Percentiles rank a stretch among this genome's conserved stretches.
Conservation (phyloP, 768 basidiomycete genomes). For the Erythrobasidium yunnanense region DNA sequence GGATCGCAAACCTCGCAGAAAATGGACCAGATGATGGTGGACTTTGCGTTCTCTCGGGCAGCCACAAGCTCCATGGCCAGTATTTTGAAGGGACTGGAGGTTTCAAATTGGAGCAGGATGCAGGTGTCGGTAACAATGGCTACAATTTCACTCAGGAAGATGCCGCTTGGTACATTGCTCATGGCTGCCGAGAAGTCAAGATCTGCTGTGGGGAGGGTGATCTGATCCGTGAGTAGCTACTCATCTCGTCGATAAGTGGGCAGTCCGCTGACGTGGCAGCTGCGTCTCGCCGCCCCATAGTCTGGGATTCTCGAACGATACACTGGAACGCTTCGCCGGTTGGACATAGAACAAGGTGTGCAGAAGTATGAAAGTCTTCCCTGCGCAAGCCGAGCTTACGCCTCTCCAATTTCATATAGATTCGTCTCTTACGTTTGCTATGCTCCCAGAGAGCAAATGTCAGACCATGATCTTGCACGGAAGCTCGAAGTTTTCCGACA, state of each 20-base stretch:
- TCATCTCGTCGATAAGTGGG: too few relatives aligned
- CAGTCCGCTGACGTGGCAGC: not conserved
- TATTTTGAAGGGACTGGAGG: conserved; percentile 29
- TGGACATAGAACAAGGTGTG: not conserved
- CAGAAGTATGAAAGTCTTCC: too few relatives aligned
- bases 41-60: conserved; percentile 32
- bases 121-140: not conserved
- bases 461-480: not conserved
- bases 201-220: not conserved
- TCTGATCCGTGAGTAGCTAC: not conserved
- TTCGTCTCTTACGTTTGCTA: not conserved
- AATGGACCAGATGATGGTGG: conserved; percentile 39
- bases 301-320: not conserved
- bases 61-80: conserved; percentile 28
- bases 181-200: not conserved
- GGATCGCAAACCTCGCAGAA: conserved; percentile 36
- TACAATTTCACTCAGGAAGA: not conserved
- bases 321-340: not conserved
- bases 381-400: too few relatives aligned
- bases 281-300: not conserved
- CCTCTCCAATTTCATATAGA: too few relatives aligned
- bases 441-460: not conserved
- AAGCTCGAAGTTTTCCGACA: not conserved
- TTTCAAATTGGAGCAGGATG: not conserved
- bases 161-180: not conserved